Evolutionary conservation across 345 rosid genomes (phyloP).

Genomic region (Pelargonium nanum): DNA sequence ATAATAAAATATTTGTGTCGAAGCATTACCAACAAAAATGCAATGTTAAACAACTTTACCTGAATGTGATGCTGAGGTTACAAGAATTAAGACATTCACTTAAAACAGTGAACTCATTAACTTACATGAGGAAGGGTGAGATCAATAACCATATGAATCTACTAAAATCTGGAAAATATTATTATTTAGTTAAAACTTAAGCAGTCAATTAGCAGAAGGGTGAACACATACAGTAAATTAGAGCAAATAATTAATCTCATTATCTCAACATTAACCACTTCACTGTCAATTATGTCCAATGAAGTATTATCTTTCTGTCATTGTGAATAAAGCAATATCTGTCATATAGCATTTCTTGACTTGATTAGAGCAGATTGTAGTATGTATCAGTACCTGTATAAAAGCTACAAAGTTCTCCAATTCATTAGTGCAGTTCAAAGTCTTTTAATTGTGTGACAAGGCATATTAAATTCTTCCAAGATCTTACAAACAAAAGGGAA

Average conservation of each 20-base stretch:
- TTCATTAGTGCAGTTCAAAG: constrained; percentile 24
- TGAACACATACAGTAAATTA: background rate
- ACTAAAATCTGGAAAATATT: background rate
- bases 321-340: constrained; percentile 15
- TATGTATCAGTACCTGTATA: constrained; percentile 47
- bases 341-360: constrained; percentile 24
- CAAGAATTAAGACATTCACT: background rate
- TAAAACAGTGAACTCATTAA: no score
- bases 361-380: constrained; percentile 18
- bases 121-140: no score
- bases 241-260: background rate
- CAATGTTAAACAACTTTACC: background rate
- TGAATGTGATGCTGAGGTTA: background rate
- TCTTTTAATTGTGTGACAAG: constrained; percentile 11
- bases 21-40: background rate
- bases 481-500: constrained; percentile 10
- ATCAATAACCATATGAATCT: no score
- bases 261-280: constrained; percentile 3
- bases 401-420: constrained; percentile 24
- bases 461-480: constrained; percentile 15
- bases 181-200: background rate
- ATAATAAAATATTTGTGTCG: background rate
- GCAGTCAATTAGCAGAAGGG: background rate
- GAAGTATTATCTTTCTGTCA: constrained; percentile 14
- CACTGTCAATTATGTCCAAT: constrained; percentile 10